These are phyloP conservation scores for Dacryopinax spathularia DNA, from an alignment of 768 basidiomycete species.

Conservation along the genomic window DNA sequence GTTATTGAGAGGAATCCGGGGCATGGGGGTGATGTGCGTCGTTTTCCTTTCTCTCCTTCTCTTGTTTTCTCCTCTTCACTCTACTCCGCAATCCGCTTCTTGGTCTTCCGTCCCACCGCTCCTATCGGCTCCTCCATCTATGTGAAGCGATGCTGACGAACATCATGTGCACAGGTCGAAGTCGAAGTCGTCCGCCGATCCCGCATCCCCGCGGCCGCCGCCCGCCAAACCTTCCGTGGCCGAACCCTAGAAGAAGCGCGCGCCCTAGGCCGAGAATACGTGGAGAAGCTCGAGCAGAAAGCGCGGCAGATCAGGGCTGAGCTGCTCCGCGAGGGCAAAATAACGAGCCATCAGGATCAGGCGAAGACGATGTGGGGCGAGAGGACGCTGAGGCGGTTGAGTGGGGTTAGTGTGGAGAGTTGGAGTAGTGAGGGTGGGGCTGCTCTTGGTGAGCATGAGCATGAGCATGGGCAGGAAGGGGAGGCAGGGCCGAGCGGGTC, in stretches of 20 bases:
- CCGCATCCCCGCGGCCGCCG: background rate
- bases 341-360: background rate
- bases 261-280: background rate
- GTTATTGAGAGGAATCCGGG: slow-evolving; percentile 47
- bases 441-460: too few relatives aligned
- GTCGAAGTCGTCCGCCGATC: slow-evolving; percentile 40
- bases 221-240: background rate
- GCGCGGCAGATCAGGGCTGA: background rate
- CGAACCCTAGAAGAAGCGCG: background rate
- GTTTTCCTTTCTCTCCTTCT: background rate
- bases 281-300: background rate
- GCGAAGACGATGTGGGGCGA: background rate
- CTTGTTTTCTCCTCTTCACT: background rate
- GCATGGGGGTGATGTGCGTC: slow-evolving; percentile 53
- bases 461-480: background rate
- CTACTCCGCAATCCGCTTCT: background rate
- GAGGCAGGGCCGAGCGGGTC: background rate
- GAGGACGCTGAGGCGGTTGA: background rate
- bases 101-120: too few relatives aligned
- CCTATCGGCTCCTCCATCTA: too few relatives aligned
- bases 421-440: background rate
- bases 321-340: background rate
- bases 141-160: too few relatives aligned
- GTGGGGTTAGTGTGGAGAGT: background rate
- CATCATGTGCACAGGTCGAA: slow-evolving; percentile 34